Evolutionary conservation across 2,329 filamentous ascomycete species (phyloP).

Genomic region (Xylariaceae sp.): DNA sequence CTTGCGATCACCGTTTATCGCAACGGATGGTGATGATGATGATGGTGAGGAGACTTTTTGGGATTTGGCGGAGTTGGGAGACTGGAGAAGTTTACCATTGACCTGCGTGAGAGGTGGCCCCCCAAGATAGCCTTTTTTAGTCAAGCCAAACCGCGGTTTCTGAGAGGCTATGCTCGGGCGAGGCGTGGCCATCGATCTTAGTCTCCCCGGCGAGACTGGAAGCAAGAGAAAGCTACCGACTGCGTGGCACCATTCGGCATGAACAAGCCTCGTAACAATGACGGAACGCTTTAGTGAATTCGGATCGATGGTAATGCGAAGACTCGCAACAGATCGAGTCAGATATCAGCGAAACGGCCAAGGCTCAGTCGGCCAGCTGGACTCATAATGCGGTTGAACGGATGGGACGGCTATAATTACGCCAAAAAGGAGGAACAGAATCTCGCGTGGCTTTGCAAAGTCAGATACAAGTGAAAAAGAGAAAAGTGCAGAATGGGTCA

Average conservation of each 20-base stretch:
- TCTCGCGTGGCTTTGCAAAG: background rate
- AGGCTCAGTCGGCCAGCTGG: background rate
- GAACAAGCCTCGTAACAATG: background rate
- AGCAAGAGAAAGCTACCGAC: background rate
- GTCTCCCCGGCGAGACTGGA: background rate
- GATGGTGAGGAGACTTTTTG: background rate
- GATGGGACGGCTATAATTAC: background rate
- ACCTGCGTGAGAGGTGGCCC: slow-evolving; percentile 14
- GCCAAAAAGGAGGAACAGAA: background rate
- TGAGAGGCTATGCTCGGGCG: background rate
- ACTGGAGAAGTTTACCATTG: slow-evolving; percentile 6
- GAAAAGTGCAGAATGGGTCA: background rate
- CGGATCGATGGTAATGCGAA: background rate
- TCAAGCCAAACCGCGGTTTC: slow-evolving; percentile 18
- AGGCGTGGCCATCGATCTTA: slow-evolving; percentile 5
- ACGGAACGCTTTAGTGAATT: background rate
- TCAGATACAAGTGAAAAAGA: background rate
- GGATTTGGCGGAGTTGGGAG: slow-evolving; percentile 2
- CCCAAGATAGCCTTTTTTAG: slow-evolving; percentile 5
- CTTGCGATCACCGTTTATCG: slow-evolving; percentile 15
- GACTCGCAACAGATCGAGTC: slow-evolving; percentile 1
- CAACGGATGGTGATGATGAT: background rate
- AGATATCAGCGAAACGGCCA: background rate
- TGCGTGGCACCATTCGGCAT: background rate
- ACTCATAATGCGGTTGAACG: background rate